Evolutionary conservation across 805 yeast genomes (phyloP).

Genomic region (Wickerhamomyces queroliae): DNA sequence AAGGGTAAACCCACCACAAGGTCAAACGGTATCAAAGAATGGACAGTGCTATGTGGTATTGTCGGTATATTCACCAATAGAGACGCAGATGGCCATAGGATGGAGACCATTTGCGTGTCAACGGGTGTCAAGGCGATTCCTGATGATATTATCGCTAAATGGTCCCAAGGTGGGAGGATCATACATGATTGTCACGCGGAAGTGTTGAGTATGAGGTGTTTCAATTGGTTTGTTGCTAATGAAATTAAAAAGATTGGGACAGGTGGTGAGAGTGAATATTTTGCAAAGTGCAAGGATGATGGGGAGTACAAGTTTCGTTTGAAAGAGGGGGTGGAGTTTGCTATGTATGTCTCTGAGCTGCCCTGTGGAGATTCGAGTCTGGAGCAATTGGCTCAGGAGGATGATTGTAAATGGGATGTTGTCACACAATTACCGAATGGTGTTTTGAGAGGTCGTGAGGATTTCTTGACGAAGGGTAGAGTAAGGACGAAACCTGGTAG

Average conservation of each 20-base stretch:
- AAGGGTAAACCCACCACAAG: slow-evolving; percentile 55
- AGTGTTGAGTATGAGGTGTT: slow-evolving; percentile 61
- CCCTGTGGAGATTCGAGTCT: slow-evolving; percentile 93
- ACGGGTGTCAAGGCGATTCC: slow-evolving; percentile 87
- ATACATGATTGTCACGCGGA: slow-evolving; percentile 94
- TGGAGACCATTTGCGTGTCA: slow-evolving; percentile 43
- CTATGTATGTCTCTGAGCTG: slow-evolving; percentile 62
- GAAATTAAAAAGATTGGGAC: slow-evolving; percentile 9
- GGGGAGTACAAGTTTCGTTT: slow-evolving; percentile 22
- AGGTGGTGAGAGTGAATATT: slow-evolving; percentile 9
- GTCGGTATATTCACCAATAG: slow-evolving; percentile 35
- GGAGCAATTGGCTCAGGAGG: slow-evolving; percentile 30
- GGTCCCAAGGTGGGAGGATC: slow-evolving; percentile 45
- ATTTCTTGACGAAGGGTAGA: slow-evolving; percentile 48
- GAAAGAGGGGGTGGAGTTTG: slow-evolving; percentile 37
- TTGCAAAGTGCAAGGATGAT: not conserved
- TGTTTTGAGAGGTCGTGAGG: slow-evolving; percentile 57
- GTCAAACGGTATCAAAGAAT: slow-evolving; percentile 65
- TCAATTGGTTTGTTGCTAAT: slow-evolving; percentile 37
- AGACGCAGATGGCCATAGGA: slow-evolving; percentile 9
- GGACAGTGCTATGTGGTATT: slow-evolving; percentile 80
- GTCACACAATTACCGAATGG: slow-evolving; percentile 9
- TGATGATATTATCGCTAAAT: slow-evolving; percentile 33
- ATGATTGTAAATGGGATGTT: slow-evolving; percentile 17
- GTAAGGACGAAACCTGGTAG: slow-evolving; percentile 95